Evolutionary conservation across 78 protist species (phyloP).

Genomic region (Mantamonas sphyraenae): DNA sequence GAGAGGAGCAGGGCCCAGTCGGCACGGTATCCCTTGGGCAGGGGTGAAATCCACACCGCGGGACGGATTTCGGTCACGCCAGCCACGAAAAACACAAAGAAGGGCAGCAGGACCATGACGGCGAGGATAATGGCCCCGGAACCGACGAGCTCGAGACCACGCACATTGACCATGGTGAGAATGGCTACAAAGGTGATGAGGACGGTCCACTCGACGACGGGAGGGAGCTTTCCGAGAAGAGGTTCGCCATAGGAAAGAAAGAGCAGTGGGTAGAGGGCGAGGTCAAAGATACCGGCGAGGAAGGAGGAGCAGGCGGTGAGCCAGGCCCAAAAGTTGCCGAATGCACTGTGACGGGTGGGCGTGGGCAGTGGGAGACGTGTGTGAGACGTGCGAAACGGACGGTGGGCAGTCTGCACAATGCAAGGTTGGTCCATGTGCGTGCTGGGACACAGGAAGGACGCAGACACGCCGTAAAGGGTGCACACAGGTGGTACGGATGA

Average conservation of each 20-base stretch:
- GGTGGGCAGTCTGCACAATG: too few species aligned
- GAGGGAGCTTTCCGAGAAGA: background rate
- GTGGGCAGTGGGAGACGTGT: too few species aligned
- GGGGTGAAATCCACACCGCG: background rate
- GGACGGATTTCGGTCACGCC: background rate
- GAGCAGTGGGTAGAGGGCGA: too few species aligned
- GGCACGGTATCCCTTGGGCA: background rate
- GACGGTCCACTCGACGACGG: background rate
- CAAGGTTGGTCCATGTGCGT: too few species aligned
- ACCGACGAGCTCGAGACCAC: conserved; percentile 9
- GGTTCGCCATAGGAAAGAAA: background rate
- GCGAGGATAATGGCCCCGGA: background rate
- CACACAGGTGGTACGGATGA: background rate
- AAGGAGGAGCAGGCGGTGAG: background rate
- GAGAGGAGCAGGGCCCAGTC: conserved; percentile 2
- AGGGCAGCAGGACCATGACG: background rate
- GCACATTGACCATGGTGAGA: background rate
- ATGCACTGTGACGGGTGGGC: background rate
- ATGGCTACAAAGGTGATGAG: background rate
- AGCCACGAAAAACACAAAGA: background rate
- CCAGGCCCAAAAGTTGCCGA: too few species aligned
- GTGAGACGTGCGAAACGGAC: too few species aligned
- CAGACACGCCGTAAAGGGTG: too few species aligned
- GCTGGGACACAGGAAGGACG: too few species aligned
- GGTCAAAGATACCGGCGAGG: background rate